These are phyloP conservation scores for Penicillium sp. DNA, from an alignment of 2,329 filamentous ascomycete species.

Conservation along the genomic window DNA sequence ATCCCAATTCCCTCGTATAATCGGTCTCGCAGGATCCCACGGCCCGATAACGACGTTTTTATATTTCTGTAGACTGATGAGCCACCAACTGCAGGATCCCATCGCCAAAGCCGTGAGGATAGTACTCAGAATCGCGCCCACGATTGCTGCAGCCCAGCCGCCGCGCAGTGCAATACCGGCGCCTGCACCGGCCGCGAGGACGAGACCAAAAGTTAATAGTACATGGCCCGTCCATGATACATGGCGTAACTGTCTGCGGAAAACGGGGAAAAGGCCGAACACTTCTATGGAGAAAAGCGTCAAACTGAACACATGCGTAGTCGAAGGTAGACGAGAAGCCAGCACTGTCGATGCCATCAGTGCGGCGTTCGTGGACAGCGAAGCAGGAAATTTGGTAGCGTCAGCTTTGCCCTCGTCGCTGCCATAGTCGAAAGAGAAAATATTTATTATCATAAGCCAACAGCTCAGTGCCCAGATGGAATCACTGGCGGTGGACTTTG, in stretches of 20 bases:
- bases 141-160: constrained; percentile 54
- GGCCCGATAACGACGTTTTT: constrained; percentile 98
- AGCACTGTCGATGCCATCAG: constrained; percentile 95
- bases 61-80: constrained; percentile 95
- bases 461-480: constrained; percentile 97
- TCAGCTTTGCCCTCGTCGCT: constrained; percentile 46
- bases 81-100: constrained; percentile 95
- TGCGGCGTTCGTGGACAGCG: constrained; percentile 88
- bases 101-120: constrained; percentile 72
- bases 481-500: constrained; percentile 83
- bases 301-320: constrained; percentile 89
- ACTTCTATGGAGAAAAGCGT: constrained; percentile 97
- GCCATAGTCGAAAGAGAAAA: constrained; percentile 97
- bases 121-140: constrained; percentile 74
- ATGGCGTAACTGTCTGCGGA: constrained; percentile 80
- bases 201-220: constrained; percentile 67
- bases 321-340: constrained; percentile 81
- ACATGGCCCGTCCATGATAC: constrained; percentile 79
- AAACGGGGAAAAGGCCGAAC: constrained; percentile 96
- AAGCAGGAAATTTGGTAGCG: constrained; percentile 52
- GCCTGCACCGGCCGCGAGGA: constrained; percentile 74
- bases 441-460: constrained; percentile 89
- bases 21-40: constrained; percentile 89
- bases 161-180: constrained; percentile 60
- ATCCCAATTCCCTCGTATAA: constrained; percentile 43